A percentile compares a stretch with the other conserved stretches of the same genome.
These are phyloP conservation scores for Daldinia loculata DNA, from an alignment of 495 filamentous ascomycete species.

Conservation along the genomic window DNA sequence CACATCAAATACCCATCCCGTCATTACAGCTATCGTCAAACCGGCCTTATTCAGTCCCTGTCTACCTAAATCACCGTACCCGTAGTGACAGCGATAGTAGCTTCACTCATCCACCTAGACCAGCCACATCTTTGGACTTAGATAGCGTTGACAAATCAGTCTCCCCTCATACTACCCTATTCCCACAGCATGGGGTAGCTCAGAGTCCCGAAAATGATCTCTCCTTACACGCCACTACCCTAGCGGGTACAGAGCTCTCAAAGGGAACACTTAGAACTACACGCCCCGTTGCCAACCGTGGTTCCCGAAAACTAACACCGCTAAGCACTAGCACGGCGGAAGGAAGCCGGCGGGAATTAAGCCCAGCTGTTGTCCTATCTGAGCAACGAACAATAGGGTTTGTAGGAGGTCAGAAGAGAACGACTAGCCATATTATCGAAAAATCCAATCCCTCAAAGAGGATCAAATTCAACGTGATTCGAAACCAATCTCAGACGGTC, in stretches of 20 bases:
- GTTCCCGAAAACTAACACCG: conserved; percentile 8
- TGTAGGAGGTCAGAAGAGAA: conserved; percentile 14
- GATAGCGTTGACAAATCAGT: conserved; percentile 12
- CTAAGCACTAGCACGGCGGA: background rate
- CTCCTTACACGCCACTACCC: background rate
- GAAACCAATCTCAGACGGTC: background rate
- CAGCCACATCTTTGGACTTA: conserved; percentile 23
- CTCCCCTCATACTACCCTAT: background rate
- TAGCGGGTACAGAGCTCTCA: background rate
- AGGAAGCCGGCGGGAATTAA: background rate
- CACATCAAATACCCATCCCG: conserved; percentile 15
- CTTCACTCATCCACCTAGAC: conserved; percentile 11
- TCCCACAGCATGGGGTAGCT: conserved; percentile 2
- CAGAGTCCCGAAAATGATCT: background rate
- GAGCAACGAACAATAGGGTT: background rate
- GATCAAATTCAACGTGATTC: conserved; percentile 24
- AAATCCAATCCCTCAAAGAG: conserved; percentile 13
- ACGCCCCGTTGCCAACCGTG: conserved; percentile 28
- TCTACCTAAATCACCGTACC: background rate
- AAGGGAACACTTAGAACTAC: background rate
- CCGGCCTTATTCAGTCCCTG: conserved; percentile 32
- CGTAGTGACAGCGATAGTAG: background rate
- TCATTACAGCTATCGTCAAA: conserved; percentile 8
- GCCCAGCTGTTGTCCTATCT: background rate
- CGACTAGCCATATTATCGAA: background rate